phyloP scores from a whole-genome alignment of 2,329 filamentous ascomycete species.

The Acrocalymma vagum region DNA sequence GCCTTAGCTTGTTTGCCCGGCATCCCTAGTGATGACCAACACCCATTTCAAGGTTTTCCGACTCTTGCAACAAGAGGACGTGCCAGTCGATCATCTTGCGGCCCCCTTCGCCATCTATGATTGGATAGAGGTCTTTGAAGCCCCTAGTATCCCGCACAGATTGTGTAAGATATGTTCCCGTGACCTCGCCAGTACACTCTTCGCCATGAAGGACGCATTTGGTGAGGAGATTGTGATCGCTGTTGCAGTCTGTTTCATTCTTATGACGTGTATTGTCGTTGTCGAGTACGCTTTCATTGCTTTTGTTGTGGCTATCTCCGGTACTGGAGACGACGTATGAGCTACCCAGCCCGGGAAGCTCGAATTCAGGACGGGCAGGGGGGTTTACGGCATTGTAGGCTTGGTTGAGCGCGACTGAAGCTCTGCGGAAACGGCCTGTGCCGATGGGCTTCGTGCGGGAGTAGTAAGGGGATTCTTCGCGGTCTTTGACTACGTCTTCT shows the following conservation, averaged over 20 bases:
- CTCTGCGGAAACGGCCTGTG: constrained; percentile 21
- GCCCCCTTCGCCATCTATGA: constrained; percentile 13
- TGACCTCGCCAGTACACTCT: constrained; percentile 25
- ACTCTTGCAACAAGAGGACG: too few species aligned
- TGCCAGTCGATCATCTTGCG: constrained; percentile 39
- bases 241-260: too few species aligned
- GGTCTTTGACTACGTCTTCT: too few species aligned
- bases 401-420: constrained; percentile 26
- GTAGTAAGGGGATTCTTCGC: too few species aligned
- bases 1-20: too few species aligned
- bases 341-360: background rate
- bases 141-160: constrained; percentile 2
- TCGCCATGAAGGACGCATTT: constrained; percentile 28
- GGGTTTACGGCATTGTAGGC: constrained; percentile 21
- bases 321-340: background rate
- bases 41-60: too few species aligned
- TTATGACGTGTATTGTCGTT: too few species aligned
- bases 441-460: constrained; percentile 7
- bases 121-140: constrained; percentile 27
- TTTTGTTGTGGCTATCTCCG: too few species aligned
- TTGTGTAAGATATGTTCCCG: constrained; percentile 20
- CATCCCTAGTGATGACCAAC: too few species aligned
- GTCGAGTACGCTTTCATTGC: too few species aligned
- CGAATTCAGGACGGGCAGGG: background rate
- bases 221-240: too few species aligned